Conservation (phyloP, 345 rosid species). For the Iberis pinnata region DNA sequence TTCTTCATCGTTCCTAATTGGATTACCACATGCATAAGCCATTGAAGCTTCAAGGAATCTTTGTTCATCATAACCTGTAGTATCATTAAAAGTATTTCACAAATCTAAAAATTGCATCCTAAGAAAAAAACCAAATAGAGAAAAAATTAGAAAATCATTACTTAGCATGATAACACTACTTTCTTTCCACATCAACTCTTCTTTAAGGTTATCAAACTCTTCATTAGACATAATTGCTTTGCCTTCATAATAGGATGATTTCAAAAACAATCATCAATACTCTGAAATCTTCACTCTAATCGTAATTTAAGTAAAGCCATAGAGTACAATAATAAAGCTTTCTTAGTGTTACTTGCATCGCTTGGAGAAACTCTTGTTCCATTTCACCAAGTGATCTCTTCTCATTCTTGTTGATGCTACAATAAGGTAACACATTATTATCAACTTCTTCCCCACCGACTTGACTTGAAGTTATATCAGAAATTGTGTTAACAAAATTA, state of each 20-base stretch:
- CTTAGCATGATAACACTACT: constrained; percentile 99
- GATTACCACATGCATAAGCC: constrained; percentile 85
- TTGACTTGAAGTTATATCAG: constrained; percentile 46
- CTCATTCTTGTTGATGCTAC: constrained; percentile 58
- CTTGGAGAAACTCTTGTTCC: constrained; percentile 95
- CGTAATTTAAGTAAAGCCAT: no score
- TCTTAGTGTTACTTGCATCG: constrained; percentile 58
- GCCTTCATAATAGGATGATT: constrained; percentile 92
- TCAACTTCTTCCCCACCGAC: constrained; percentile 53
- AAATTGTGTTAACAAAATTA: no score
- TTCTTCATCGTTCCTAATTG: constrained; percentile 64
- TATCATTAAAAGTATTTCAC: no score
- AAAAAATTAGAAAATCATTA: constrained; percentile 18
- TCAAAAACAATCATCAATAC: constrained; percentile 7
- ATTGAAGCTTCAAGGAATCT: constrained; percentile 91
- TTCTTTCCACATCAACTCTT: constrained; percentile 99
- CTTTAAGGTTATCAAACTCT: constrained; percentile 96
- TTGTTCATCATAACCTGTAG: constrained; percentile 57
- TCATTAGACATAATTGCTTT: constrained; percentile 91
- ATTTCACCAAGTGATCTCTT: constrained; percentile 81
- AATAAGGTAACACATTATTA: constrained; percentile 71
- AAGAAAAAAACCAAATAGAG: neutral
- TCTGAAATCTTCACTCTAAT: neutral
- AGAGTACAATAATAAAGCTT: no score
- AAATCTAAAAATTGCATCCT: neutral